These are phyloP conservation scores for Penicillium expansum DNA, from an alignment of 2,329 filamentous ascomycete genomes.

Conservation along the genomic window DNA sequence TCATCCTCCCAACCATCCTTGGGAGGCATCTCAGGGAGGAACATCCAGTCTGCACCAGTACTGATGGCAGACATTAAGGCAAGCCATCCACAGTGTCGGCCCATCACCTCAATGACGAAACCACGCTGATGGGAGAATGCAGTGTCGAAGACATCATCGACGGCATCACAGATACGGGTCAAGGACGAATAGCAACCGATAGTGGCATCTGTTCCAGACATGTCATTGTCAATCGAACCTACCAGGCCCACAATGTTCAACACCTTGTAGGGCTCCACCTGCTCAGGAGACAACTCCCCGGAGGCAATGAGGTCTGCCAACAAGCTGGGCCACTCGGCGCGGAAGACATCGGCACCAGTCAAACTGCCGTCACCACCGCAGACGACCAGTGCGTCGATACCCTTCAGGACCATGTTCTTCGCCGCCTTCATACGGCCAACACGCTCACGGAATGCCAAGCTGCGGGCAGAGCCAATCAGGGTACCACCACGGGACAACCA, in stretches of 20 bases:
- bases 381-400: conserved; percentile 94
- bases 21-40: conserved; percentile 92
- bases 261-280: conserved; percentile 73
- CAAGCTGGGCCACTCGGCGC: conserved; percentile 85
- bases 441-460: conserved; percentile 88
- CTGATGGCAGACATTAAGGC: conserved; percentile 94
- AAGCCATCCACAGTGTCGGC: conserved; percentile 94
- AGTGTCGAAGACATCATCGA: conserved; percentile 89
- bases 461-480: conserved; percentile 90
- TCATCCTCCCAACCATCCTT: conserved; percentile 83
- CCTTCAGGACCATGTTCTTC: conserved; percentile 89
- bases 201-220: conserved; percentile 94
- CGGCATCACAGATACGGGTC: conserved; percentile 87
- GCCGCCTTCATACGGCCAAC: conserved; percentile 78
- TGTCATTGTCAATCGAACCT: conserved; percentile 97
- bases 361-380: conserved; percentile 96
- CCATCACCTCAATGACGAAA: conserved; percentile 99
- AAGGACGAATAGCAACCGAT: conserved; percentile 96
- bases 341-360: conserved; percentile 92
- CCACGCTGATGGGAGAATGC: conserved; percentile 94
- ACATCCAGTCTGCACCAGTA: conserved; percentile 93
- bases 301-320: conserved; percentile 77
- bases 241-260: conserved; percentile 96
- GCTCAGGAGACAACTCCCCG: conserved; percentile 66
- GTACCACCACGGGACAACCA: conserved; percentile 94